These are phyloP conservation scores for Chaetomium cochliodes DNA, from an alignment of 495 filamentous ascomycete genomes.

Conservation along the genomic window DNA sequence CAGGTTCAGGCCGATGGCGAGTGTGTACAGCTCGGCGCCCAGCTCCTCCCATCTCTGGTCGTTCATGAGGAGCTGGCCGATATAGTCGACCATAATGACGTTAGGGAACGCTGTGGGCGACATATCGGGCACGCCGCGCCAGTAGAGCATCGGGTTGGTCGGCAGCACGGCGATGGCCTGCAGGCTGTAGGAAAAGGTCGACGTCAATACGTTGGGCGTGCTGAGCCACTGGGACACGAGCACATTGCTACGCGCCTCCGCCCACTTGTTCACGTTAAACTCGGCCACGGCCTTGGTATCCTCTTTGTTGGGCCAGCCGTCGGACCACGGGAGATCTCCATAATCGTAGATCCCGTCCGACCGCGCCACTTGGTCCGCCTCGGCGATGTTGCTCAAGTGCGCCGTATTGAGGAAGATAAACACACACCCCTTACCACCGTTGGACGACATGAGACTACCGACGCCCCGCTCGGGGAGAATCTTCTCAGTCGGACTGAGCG, in stretches of 20 bases:
- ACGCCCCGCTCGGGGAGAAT: too few species aligned
- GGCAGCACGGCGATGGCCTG: background rate
- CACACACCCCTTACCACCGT: conserved; percentile 24
- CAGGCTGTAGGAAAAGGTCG: background rate
- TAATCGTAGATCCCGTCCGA: conserved; percentile 6
- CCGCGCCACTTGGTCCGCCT: background rate
- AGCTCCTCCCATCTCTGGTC: background rate
- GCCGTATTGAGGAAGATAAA: conserved; percentile 11
- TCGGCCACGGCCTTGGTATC: background rate
- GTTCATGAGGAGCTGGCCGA: conserved; percentile 15
- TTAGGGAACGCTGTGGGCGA: conserved; percentile 21
- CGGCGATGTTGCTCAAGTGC: too few species aligned
- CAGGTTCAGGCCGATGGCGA: conserved; percentile 27
- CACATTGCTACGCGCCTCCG: conserved; percentile 3
- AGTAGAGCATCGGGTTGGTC: conserved; percentile 23
- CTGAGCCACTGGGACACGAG: conserved; percentile 21
- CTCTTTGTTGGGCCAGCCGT: conserved; percentile 9
- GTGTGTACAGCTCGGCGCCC: conserved; percentile 13
- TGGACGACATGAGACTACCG: conserved; percentile 16
- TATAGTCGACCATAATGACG: conserved; percentile 23
- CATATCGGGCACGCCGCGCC: conserved; percentile 19
- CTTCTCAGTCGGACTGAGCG: too few species aligned
- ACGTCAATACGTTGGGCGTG: background rate
- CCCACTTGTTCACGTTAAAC: background rate
- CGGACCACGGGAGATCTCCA: background rate